Evolutionary conservation across 176 grass and related monocot species (phyloP).

Genomic region (Oryza coarctata): DNA sequence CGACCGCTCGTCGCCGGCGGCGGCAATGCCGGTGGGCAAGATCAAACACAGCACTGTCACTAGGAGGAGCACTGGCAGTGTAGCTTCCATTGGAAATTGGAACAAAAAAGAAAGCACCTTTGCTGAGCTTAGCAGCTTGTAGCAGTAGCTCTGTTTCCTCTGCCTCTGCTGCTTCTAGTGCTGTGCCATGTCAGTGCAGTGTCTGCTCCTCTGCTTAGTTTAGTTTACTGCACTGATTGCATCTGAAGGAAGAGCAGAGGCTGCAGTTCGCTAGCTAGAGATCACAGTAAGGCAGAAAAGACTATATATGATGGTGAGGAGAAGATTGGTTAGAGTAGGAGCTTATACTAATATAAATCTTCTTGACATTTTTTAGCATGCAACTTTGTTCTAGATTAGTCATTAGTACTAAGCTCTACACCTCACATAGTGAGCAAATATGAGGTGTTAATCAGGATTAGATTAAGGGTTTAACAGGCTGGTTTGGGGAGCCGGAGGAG

Average conservation of each 20-base stretch:
- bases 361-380: conserved; percentile 56
- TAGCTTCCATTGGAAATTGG: conserved; percentile 32
- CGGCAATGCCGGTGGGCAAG: conserved; percentile 20
- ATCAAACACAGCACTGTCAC: conserved; percentile 9
- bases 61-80: conserved; percentile 17
- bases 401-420: background rate
- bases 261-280: background rate
- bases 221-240: conserved; percentile 27
- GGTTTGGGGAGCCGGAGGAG: conserved; percentile 26
- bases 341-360: conserved; percentile 14
- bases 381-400: conserved; percentile 37
- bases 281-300: conserved; percentile 32
- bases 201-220: conserved; percentile 25
- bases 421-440: conserved; percentile 44
- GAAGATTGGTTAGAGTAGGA: conserved; percentile 24
- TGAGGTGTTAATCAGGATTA: conserved; percentile 23
- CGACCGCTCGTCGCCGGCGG: conserved; percentile 40
- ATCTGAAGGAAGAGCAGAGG: conserved; percentile 41
- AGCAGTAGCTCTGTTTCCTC: conserved; percentile 17
- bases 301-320: conserved; percentile 40
- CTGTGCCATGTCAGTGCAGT: conserved; percentile 45
- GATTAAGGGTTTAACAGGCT: conserved; percentile 25
- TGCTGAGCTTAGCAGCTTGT: conserved; percentile 1
- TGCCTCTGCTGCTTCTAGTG: conserved; percentile 47
- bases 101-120: conserved; percentile 11